A percentile compares a stretch with the other conserved stretches of the same genome.
Conservation (phyloP, 169 alveolate genomes). For the Cryptosporidium ryanae region DNA sequence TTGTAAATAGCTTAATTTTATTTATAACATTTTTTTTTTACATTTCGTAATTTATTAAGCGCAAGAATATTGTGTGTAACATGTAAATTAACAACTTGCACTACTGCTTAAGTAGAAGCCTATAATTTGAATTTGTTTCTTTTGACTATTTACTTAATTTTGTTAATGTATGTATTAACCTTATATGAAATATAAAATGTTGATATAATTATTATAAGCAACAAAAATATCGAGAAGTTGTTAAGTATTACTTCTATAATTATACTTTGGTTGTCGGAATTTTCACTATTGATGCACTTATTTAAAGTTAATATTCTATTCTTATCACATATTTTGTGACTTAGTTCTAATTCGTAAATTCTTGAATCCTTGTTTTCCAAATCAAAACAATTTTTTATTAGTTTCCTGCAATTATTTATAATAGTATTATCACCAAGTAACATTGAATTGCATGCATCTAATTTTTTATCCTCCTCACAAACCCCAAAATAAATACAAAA, state of each 20-base stretch:
- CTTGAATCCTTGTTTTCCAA: conserved; percentile 10
- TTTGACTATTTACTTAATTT: conserved; percentile 6
- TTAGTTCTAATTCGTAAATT: background rate
- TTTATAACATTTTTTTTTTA: too few species aligned
- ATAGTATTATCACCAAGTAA: background rate
- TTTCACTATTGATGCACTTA: conserved; percentile 2
- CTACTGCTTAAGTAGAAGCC: too few species aligned
- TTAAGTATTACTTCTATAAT: too few species aligned
- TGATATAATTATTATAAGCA: conserved; percentile 1
- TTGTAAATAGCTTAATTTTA: too few species aligned
- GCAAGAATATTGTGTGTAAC: too few species aligned
- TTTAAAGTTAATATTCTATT: conserved; percentile 20
- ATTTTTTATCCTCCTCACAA: conserved; percentile 3
- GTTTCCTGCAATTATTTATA: conserved; percentile 4
- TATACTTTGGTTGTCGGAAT: background rate
- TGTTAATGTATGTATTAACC: conserved; percentile 9
- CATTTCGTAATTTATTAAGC: too few species aligned
- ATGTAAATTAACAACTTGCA: too few species aligned
- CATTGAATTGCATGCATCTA: background rate
- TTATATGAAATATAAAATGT: conserved; percentile 16
- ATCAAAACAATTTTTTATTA: conserved; percentile 11
- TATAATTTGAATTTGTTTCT: too few species aligned
- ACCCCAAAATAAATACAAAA: conserved; percentile 18
- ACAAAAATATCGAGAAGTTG: conserved; percentile 10
- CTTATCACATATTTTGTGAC: conserved; percentile 14